Evolutionary conservation across 495 filamentous ascomycete genomes (phyloP).

Genomic region (Tuber brumale): DNA sequence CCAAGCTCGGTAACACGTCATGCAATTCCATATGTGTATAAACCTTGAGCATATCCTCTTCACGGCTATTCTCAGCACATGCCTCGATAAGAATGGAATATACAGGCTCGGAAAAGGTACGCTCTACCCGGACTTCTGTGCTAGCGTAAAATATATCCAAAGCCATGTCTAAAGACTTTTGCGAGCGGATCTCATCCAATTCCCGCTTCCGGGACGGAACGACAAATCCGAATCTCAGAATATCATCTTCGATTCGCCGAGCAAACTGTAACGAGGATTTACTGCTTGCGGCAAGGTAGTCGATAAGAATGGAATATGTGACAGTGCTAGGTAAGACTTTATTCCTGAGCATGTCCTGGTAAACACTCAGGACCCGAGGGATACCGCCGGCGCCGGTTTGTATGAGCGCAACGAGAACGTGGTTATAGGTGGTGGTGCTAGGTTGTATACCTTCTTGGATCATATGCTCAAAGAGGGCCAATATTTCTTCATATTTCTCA

Average conservation of each 20-base stretch:
- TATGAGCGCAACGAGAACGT: slow-evolving; percentile 72
- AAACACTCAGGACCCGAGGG: slow-evolving; percentile 85
- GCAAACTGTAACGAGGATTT: slow-evolving; percentile 65
- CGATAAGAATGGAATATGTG: slow-evolving; percentile 80
- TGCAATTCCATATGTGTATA: slow-evolving; percentile 83
- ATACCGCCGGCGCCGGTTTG: slow-evolving; percentile 24
- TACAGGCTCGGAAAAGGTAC: slow-evolving; percentile 61
- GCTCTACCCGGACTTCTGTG: slow-evolving; percentile 48
- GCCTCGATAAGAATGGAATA: slow-evolving; percentile 77
- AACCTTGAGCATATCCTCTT: slow-evolving; percentile 80
- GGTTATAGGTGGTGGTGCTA: slow-evolving; percentile 79
- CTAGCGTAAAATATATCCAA: slow-evolving; percentile 76
- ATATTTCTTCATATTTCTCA: slow-evolving; percentile 73
- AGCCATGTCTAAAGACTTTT: slow-evolving; percentile 70
- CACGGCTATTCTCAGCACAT: slow-evolving; percentile 67
- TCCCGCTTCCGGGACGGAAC: slow-evolving; percentile 80
- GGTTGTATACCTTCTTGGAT: slow-evolving; percentile 70
- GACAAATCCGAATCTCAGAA: slow-evolving; percentile 69
- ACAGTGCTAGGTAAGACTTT: slow-evolving; percentile 71
- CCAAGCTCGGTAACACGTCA: slow-evolving; percentile 63
- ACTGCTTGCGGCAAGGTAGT: slow-evolving; percentile 69
- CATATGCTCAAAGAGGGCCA: slow-evolving; percentile 80
- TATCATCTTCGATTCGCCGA: slow-evolving; percentile 68
- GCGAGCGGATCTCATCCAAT: slow-evolving; percentile 61
- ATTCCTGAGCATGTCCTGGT: slow-evolving; percentile 89